Evolutionary conservation across 192 early-diverging fungal species (phyloP).

Genomic region (Coemansia javaensis): DNA sequence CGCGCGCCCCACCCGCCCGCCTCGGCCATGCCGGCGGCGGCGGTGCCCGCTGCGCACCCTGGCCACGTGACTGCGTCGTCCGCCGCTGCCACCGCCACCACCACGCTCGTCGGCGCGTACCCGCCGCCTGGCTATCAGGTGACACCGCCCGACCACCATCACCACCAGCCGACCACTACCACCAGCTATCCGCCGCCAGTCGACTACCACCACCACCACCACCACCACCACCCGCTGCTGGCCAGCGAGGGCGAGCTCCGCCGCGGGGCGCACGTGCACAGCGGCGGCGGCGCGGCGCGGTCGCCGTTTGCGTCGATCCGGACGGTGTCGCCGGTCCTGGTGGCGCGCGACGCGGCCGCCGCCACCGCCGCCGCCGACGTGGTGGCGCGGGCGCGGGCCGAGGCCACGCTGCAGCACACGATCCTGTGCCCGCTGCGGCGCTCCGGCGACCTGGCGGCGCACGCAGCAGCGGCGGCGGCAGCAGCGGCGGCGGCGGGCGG

Average conservation of each 20-base stretch:
- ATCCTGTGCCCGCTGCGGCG: conserved; percentile 30
- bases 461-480: neutral
- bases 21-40: too few relatives aligned
- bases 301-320: conserved; percentile 46
- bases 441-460: neutral
- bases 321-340: conserved; percentile 28
- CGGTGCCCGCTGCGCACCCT: too few relatives aligned
- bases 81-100: too few relatives aligned
- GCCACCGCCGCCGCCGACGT: neutral
- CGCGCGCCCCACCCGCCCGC: neutral
- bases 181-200: too few relatives aligned
- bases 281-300: conserved; percentile 12
- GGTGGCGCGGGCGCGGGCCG: conserved; percentile 21
- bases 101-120: too few relatives aligned
- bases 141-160: too few relatives aligned
- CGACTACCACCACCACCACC: neutral
- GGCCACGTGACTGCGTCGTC: too few relatives aligned
- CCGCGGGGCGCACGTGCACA: conserved; percentile 1
- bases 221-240: conserved; percentile 22
- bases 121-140: too few relatives aligned
- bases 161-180: too few relatives aligned
- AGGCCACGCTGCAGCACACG: conserved; percentile 35
- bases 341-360: neutral
- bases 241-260: conserved; percentile 5
- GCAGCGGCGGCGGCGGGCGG: neutral